phyloP scores from a whole-genome alignment of 2,329 filamentous ascomycete genomes.

The Cladophialophora carrionii region DNA sequence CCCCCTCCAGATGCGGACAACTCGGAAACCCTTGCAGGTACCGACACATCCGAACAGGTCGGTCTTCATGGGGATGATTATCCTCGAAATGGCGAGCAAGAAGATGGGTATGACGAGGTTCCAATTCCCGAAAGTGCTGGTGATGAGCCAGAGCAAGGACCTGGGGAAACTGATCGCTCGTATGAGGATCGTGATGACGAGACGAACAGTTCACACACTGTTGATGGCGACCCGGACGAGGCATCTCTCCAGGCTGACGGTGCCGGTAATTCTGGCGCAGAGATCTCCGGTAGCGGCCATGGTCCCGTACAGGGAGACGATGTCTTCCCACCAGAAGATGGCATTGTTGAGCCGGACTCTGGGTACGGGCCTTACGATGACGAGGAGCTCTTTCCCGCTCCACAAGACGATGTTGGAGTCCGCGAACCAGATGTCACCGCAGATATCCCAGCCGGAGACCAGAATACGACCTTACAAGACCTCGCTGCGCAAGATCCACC shows the following conservation, averaged over 20 bases:
- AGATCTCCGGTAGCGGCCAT: constrained; percentile 10
- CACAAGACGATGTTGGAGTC: constrained; percentile 13
- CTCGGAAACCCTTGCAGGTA: neutral
- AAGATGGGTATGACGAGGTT: constrained; percentile 16
- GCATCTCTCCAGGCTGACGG: neutral
- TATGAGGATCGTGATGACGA: constrained; percentile 23
- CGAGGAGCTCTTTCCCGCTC: constrained; percentile 29
- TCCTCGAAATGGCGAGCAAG: constrained; percentile 3
- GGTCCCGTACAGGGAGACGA: constrained; percentile 19
- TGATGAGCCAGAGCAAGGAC: constrained; percentile 1
- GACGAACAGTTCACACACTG: constrained; percentile 30
- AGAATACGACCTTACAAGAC: neutral
- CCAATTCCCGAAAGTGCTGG: neutral
- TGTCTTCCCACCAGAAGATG: constrained; percentile 24
- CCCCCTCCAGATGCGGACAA: constrained; percentile 3
- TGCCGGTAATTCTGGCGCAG: constrained; percentile 11
- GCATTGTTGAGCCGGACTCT: constrained; percentile 13
- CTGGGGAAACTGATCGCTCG: neutral
- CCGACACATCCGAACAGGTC: constrained; percentile 10
- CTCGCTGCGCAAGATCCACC: neutral
- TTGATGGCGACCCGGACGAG: constrained; percentile 20
- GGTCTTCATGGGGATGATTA: constrained; percentile 3
- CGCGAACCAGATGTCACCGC: constrained; percentile 11
- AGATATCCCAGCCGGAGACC: neutral
- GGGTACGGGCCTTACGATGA: constrained; percentile 25